Evolutionary conservation across 2,329 filamentous ascomycete species (phyloP), one percentile per base, ranked within the genome.

Genomic region (Chaetomiaceae sp.): DNA sequence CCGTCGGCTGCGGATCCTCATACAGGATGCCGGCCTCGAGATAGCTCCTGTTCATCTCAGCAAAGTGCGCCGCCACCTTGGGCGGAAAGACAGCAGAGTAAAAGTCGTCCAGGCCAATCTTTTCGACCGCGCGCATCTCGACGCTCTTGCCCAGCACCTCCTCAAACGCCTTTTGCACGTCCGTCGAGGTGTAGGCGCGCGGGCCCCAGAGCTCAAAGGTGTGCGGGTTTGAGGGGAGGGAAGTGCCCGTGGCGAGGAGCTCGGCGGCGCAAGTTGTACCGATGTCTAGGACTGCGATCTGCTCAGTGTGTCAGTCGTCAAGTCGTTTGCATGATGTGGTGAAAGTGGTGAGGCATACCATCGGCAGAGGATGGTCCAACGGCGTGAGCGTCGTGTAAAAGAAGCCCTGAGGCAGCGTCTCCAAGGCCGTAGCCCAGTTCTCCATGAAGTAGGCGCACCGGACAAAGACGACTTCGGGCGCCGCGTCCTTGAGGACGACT

Each of bases 401-500:
- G 57, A 66, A 70, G 1, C 67, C 65, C 1, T 61, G 47, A 17
- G 61, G 58, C 31, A 72, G 54, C 0, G 65, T 69, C 17, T 66
- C 61, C 1, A 66, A 23, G 1, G 53, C 50, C 48, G 56, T 54
- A 3, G 61, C 63, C 70, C 70, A 72, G 44, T 72, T 72, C 55
- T 73, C 69, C 68, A 71, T 72, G 29, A 72, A 72, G 57, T 69
- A 72, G 0, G 56, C 54, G 40, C 63, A 67, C 6, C 71, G 63
- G 2, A 70, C 62, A 38, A 71, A 65, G 12, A 67, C 53, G 1
- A 71, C 59, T 54, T 64, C 59, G 7, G 56, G 54, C 2, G 59
- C 57, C 1, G 56, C 54, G 19, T 56, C 56, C 4, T 22, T 17
- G 4, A 62, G 44, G 14, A 54, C 33, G 5, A 31, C 33, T 44